Evolutionary conservation across 192 early-diverging fungal genomes (phyloP), one percentile per base, ranked within the genome.

Genomic region (Coemansia sp.): DNA sequence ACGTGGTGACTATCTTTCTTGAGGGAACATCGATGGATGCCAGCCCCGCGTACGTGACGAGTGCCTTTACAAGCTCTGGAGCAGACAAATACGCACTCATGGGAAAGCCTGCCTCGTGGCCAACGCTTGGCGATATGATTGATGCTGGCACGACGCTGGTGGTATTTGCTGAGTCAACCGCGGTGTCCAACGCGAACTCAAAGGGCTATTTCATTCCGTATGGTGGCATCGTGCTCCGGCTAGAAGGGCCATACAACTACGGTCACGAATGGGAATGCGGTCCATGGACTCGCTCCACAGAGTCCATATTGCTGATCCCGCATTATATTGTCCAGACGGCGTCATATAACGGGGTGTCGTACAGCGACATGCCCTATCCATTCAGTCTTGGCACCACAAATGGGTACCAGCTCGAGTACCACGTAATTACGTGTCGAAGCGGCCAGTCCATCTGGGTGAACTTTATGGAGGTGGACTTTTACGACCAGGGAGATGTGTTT

Each of bases 381-480:
- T 70, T 81, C 50, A 68, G 64, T 31, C 65, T 81, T 20, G 72
- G 68, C 31, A 70, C 63, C 0, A 81, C 72, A 25, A 81, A 81
- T 30, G 71, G 72, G 0, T 81, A 74, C 55, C 71, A 81, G 41
- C 64, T 59, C 55, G 72, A 74, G 59, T 62, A 25, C 59, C 78
- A 81, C 45, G 72, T 72, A 3, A 59, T 74, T 11, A 58, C 28
- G 11, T 81, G 78, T 50, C 72, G 78, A 7, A 55, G 68, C 42
- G 68, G 72, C 40, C 78, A 81, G 59, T 74, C 78, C 23, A 81
- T 81, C 36, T 81, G 78, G 78, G 27, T 68, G 54, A 81, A 81
- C 50, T 81, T 81, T 65, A 65, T 81, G 64, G 62, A 74, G 36
- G 78, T 81, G 33, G 78, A 81, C n/a, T 81, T 67, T 52, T 81